These are phyloP conservation scores for Talaromyces islandicus DNA, from an alignment of 2,329 filamentous ascomycete genomes.

Conservation along the genomic window DNA sequence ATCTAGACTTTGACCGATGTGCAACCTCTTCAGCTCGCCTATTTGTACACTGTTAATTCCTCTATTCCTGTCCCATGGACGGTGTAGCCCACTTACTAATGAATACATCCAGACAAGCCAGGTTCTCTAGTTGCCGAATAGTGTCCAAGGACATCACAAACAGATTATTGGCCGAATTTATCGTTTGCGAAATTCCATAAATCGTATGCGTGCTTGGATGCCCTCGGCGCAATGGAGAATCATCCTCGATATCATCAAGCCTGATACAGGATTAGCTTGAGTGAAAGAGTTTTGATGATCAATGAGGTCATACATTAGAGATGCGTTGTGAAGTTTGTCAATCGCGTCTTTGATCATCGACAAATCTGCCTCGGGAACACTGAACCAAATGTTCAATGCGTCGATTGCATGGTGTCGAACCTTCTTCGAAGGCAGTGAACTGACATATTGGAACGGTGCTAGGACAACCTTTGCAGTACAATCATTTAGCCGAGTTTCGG, in stretches of 20 bases:
- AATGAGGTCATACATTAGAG: constrained; percentile 22
- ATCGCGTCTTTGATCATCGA: constrained; percentile 29
- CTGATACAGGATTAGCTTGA: constrained; percentile 9
- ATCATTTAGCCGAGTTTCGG: not conserved
- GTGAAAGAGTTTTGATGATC: not conserved
- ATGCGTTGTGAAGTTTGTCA: constrained; percentile 34
- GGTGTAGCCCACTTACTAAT: not conserved
- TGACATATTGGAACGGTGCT: constrained; percentile 27
- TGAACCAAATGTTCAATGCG: constrained; percentile 34
- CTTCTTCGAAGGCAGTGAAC: constrained; percentile 31
- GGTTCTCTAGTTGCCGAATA: constrained; percentile 24
- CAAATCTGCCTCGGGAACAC: constrained; percentile 24
- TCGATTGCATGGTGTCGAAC: constrained; percentile 31
- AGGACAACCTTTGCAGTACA: not conserved
- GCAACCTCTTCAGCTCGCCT: constrained; percentile 32
- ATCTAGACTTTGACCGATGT: constrained; percentile 28
- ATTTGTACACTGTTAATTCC: constrained; percentile 7
- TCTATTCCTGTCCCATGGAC: not conserved
- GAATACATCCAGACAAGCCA: constrained; percentile 29
- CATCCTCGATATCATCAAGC: constrained; percentile 43
- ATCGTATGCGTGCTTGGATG: constrained; percentile 38
- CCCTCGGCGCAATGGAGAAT: constrained; percentile 36
- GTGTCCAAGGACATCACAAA: constrained; percentile 34
- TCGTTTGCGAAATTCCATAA: constrained; percentile 39
- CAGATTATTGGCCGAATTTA: constrained; percentile 42